These are phyloP conservation scores for Cercospora citrullina DNA, from an alignment of 2,329 filamentous ascomycete species.

Conservation along the genomic window DNA sequence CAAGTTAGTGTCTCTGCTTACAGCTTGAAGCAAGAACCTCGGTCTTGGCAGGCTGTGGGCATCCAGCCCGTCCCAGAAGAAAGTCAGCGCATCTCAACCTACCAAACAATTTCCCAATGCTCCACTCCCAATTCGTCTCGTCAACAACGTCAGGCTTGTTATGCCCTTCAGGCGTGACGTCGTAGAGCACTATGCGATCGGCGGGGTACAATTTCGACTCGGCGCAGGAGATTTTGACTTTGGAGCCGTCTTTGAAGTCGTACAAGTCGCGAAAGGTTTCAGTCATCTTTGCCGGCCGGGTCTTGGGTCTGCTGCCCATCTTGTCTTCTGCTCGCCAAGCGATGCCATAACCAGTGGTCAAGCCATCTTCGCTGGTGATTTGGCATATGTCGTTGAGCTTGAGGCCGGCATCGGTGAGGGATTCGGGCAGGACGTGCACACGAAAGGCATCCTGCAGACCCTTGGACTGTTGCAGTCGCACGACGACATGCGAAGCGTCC, in stretches of 20 bases:
- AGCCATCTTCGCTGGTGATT: slow-evolving; percentile 47
- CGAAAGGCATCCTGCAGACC: slow-evolving; percentile 58
- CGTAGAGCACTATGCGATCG: slow-evolving; percentile 60
- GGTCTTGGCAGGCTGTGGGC: slow-evolving; percentile 17
- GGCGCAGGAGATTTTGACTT: slow-evolving; percentile 61
- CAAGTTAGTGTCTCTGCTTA: not conserved
- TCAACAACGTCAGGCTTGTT: slow-evolving; percentile 28
- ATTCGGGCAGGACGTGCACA: slow-evolving; percentile 58
- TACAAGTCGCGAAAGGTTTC: slow-evolving; percentile 71
- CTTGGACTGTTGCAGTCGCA: slow-evolving; percentile 46
- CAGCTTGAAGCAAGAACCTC: no score
- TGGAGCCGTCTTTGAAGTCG: slow-evolving; percentile 70
- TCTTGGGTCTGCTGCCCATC: slow-evolving; percentile 59
- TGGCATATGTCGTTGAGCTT: slow-evolving; percentile 60
- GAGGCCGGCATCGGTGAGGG: slow-evolving; percentile 57
- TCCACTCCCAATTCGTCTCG: slow-evolving; percentile 40
- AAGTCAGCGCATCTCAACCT: not conserved
- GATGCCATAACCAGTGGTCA: slow-evolving; percentile 56
- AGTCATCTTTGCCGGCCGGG: slow-evolving; percentile 68
- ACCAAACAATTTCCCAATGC: slow-evolving; percentile 20
- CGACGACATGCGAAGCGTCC: slow-evolving; percentile 47
- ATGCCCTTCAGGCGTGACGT: slow-evolving; percentile 50
- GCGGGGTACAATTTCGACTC: slow-evolving; percentile 56
- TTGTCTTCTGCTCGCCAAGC: slow-evolving; percentile 59
- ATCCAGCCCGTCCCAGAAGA: no score